phyloP scores from a whole-genome alignment of 805 yeast genomes.

The Ogataea parapolymorpha region DNA sequence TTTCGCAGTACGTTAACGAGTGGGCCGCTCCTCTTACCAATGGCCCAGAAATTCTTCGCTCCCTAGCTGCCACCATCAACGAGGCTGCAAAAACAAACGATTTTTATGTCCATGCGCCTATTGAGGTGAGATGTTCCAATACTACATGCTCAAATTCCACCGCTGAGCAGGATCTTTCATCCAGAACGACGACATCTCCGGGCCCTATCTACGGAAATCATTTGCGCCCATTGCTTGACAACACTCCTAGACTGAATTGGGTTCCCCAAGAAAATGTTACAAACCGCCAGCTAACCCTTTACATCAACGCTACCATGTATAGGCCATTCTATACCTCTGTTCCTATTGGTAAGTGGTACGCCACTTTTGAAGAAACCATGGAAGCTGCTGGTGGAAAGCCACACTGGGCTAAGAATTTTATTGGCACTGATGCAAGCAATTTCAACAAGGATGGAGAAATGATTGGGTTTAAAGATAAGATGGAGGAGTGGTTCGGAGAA shows the following conservation, averaged over 20 bases:
- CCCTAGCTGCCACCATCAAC: slow-evolving; percentile 59
- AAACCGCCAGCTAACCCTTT: slow-evolving; percentile 77
- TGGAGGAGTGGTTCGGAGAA: slow-evolving; percentile 78
- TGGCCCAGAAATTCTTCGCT: slow-evolving; percentile 67
- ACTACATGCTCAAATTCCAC: slow-evolving; percentile 49
- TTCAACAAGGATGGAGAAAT: slow-evolving; percentile 62
- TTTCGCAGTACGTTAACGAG: slow-evolving; percentile 90
- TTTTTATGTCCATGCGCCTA: slow-evolving; percentile 89
- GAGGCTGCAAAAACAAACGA: slow-evolving; percentile 58
- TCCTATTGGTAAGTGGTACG: slow-evolving; percentile 76
- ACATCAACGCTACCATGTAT: slow-evolving; percentile 92
- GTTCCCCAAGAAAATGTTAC: slow-evolving; percentile 51
- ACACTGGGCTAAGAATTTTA: slow-evolving; percentile 97
- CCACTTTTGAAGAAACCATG: slow-evolving; percentile 75
- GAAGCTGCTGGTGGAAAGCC: slow-evolving; percentile 85
- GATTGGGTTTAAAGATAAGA: slow-evolving; percentile 71
- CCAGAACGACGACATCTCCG: slow-evolving; percentile 49
- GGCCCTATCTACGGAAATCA: slow-evolving; percentile 88
- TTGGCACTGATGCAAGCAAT: slow-evolving; percentile 50
- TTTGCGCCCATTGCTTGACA: slow-evolving; percentile 76
- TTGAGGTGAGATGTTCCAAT: slow-evolving; percentile 91
- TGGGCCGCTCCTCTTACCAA: slow-evolving; percentile 90
- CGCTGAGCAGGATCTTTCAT: slow-evolving; percentile 44
- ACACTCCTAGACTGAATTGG: slow-evolving; percentile 66
- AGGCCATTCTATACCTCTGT: slow-evolving; percentile 83